Conservation (phyloP, 2,329 filamentous ascomycete genomes). For the Lachnellula suecica region DNA sequence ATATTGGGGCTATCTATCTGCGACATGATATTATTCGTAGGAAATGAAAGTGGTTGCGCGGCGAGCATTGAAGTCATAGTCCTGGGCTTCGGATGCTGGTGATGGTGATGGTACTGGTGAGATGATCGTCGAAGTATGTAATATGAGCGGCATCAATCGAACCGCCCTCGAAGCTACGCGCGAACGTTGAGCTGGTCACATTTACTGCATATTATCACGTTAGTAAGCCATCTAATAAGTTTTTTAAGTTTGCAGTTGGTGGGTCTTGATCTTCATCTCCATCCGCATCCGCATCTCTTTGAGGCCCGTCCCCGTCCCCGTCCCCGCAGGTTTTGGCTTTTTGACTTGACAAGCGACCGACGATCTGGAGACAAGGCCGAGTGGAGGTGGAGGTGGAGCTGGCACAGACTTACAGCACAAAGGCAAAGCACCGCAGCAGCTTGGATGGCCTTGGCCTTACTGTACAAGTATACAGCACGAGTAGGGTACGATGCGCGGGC, state of each 20-base stretch:
- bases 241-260: neutral
- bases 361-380: neutral
- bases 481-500: neutral
- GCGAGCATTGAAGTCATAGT: slow-evolving; percentile 35
- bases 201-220: neutral
- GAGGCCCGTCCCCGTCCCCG: too few relatives aligned
- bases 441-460: neutral
- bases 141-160: neutral
- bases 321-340: too few relatives aligned
- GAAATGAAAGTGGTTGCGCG: slow-evolving; percentile 26
- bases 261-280: too few relatives aligned
- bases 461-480: neutral
- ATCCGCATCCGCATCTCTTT: too few relatives aligned
- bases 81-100: slow-evolving; percentile 5
- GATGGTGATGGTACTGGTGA: neutral
- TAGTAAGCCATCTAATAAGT: neutral
- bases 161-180: neutral
- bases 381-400: neutral
- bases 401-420: neutral
- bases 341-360: too few relatives aligned
- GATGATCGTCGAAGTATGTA: neutral
- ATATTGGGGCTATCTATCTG: slow-evolving; percentile 27
- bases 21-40: slow-evolving; percentile 24
- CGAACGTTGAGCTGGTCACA: neutral
- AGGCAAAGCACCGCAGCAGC: neutral